Percentiles rank a stretch among this genome's conserved stretches.
These are phyloP conservation scores for Euphorbia schlechtendalii DNA, from an alignment of 441 rosid species.

Conservation along the genomic window DNA sequence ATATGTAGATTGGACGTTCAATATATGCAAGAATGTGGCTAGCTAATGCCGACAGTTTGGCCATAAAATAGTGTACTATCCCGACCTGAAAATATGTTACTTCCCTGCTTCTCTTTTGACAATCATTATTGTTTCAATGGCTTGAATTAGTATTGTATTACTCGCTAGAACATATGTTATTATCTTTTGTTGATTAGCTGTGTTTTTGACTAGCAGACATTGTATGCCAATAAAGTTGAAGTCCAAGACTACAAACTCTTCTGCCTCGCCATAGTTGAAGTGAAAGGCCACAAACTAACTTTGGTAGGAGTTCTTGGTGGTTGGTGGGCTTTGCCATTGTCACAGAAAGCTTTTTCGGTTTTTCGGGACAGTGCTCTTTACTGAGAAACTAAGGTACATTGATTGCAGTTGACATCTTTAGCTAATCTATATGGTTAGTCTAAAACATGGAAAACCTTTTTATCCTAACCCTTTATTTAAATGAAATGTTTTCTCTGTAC, in stretches of 20 bases:
- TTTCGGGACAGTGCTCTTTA: constrained; percentile 17
- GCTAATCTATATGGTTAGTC: background rate
- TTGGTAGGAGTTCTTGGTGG: constrained; percentile 51
- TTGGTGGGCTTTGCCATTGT: constrained; percentile 52
- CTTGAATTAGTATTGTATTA: too few relatives aligned
- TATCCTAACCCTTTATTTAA: too few relatives aligned
- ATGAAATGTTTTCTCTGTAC: background rate
- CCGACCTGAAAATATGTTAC: background rate
- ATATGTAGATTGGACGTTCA: background rate
- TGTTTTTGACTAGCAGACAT: constrained; percentile 30
- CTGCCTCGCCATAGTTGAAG: constrained; percentile 50
- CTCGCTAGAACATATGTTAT: too few relatives aligned
- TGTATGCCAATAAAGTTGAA: constrained; percentile 47
- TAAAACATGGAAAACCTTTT: background rate
- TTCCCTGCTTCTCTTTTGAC: background rate
- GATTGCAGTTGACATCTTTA: constrained; percentile 1
- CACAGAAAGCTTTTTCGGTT: constrained; percentile 20
- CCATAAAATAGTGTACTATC: background rate
- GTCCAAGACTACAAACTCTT: constrained; percentile 49
- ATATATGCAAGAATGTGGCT: background rate
- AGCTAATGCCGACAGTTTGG: background rate
- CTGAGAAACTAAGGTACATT: constrained; percentile 21
- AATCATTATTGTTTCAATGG: background rate
- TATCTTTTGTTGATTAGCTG: background rate
- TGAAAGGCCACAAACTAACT: constrained; percentile 29